A percentile compares a stretch with the other conserved stretches of the same genome.
Conservation (phyloP, 345 rosid genomes). For the Erucastrum elatum region DNA sequence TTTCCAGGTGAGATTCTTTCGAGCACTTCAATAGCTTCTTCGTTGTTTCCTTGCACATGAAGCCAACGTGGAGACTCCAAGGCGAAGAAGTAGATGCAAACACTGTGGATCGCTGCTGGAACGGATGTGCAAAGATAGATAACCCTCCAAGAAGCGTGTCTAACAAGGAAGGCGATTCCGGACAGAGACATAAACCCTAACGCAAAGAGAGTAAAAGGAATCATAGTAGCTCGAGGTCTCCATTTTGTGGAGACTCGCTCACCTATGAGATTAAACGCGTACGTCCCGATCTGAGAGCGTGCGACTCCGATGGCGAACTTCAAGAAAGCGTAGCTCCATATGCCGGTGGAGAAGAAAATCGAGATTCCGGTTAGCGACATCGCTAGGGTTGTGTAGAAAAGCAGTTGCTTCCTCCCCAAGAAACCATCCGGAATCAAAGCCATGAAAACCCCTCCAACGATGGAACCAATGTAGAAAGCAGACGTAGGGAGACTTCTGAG, state of each 20-base stretch:
- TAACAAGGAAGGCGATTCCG: constrained; percentile 40
- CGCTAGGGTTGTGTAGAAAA: constrained; percentile 36
- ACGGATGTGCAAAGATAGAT: constrained; percentile 49
- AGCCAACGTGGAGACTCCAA: constrained; percentile 63
- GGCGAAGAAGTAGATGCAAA: constrained; percentile 33
- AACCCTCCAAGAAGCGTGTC: constrained; percentile 48
- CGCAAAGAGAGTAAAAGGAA: constrained; percentile 49
- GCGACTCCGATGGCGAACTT: constrained; percentile 40
- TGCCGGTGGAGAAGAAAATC: constrained; percentile 34
- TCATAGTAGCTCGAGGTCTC: constrained; percentile 48
- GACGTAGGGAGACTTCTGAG: constrained; percentile 55
- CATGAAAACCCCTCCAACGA: constrained; percentile 40
- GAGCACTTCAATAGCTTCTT: constrained; percentile 52
- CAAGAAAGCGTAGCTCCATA: constrained; percentile 43
- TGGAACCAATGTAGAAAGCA: constrained; percentile 48
- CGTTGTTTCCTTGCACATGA: constrained; percentile 40
- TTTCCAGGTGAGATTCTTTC: constrained; percentile 39
- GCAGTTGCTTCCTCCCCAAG: constrained; percentile 44
- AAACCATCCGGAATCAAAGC: constrained; percentile 40
- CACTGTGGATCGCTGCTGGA: constrained; percentile 40
- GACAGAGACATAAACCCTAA: constrained; percentile 58
- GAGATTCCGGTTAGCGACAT: constrained; percentile 42
- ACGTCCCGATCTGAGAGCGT: constrained; percentile 45
- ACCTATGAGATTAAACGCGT: constrained; percentile 40
- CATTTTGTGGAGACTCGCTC: constrained; percentile 44